Base-by-base conservation (phyloP, 129 eudicot species). In the Centaurea solstitialis region DNA sequence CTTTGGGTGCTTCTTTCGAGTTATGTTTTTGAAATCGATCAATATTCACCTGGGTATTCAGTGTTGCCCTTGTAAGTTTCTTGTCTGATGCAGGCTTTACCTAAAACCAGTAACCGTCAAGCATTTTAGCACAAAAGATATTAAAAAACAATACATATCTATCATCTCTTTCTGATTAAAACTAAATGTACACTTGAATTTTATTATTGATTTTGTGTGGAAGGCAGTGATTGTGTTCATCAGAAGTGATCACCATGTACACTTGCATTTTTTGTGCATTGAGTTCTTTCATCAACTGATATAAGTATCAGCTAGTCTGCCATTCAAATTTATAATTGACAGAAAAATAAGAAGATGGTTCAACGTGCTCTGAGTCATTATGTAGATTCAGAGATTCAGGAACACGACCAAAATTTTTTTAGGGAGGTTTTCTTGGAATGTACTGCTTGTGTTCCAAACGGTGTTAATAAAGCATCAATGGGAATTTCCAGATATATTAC, bases 1-100 rank as follows among this genome's bases (percentile, higher is more conserved):
- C 86, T 47, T 80, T 90, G 66, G 88, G 75, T 68, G 87, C 35
- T 84, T 81, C 86, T 68, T 64, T 87, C 30, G 77, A 79, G 38
- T 70, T 41, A 37, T 38, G 68, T 73, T 86, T 87, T 80, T 69
- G 87, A 20, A 76, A 82, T 69, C 86, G 76, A 61, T 80, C 45
- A 87, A 73, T 80, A 57, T 47, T 76, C 39, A 39, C 78, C 12
- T 24, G 90, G 61, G 85, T 67, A 81, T 62, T 79, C 82, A 76
- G 38, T 65, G 61, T 78, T 43, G 80, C 62, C 70, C 81, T 90
- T 35, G 59, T 40, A 39, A 38, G 35, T 78, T 84, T 86, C 82
- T 62, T 53, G 82, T 81, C 82, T 61, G 85, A 68, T 74, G 84
- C 78, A 74, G 77, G 70, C 81, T 45, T 75, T 72, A 83, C 89